A percentile compares a stretch with the other conserved stretches of the same genome.
Evolutionary conservation across 192 early-diverging fungal genomes (phyloP).

Genomic region (Jimgerdemannia flammicorona): DNA sequence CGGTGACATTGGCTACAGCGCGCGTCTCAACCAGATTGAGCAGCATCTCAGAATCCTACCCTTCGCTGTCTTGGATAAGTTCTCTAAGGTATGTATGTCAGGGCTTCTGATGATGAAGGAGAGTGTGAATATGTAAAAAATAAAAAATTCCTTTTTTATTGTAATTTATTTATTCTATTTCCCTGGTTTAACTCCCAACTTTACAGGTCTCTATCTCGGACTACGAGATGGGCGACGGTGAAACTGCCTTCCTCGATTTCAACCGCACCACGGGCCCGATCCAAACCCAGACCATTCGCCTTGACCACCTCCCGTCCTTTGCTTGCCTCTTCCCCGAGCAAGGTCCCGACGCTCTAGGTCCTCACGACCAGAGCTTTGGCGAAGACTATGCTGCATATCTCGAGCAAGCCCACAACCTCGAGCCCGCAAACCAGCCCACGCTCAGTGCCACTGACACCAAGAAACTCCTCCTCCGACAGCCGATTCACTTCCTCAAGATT

Average conservation of each 20-base stretch:
- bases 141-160: too few relatives aligned
- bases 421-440: background rate
- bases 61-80: conserved; percentile 29
- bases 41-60: conserved; percentile 23
- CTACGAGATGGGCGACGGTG: conserved; percentile 23
- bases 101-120: too few relatives aligned
- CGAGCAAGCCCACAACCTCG: conserved; percentile 8
- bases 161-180: too few relatives aligned
- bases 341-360: conserved; percentile 1
- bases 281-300: conserved; percentile 29
- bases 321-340: conserved; percentile 16
- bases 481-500: conserved; percentile 35
- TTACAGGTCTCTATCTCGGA: conserved; percentile 19
- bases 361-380: conserved; percentile 16
- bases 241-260: conserved; percentile 20
- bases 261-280: conserved; percentile 3
- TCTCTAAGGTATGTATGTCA: background rate
- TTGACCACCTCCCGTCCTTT: conserved; percentile 22
- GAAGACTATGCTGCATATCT: conserved; percentile 16
- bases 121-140: too few relatives aligned
- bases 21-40: conserved; percentile 21
- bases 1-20: conserved; percentile 28
- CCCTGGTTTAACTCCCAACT: background rate
- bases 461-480: conserved; percentile 10
- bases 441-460: background rate